phyloP scores from a whole-genome alignment of 2,329 filamentous ascomycete genomes.

The Lasiodiplodia citricola region DNA sequence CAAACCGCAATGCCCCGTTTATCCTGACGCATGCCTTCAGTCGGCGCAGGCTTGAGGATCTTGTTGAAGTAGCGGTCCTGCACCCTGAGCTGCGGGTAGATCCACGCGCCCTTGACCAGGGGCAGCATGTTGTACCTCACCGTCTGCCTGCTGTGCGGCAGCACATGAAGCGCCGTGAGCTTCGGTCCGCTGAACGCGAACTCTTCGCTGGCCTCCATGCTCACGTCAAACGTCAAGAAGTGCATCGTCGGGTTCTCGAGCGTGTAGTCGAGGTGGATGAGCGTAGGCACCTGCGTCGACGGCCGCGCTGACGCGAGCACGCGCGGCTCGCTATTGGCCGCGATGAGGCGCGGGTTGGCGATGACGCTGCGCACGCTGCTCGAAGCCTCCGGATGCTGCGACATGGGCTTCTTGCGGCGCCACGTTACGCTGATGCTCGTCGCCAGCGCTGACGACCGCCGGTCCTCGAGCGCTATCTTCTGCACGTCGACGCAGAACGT shows the following conservation, averaged over 20 bases:
- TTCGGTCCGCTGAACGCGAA: slow-evolving; percentile 95
- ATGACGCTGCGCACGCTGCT: slow-evolving; percentile 59
- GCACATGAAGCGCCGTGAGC: slow-evolving; percentile 75
- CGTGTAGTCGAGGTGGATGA: slow-evolving; percentile 62
- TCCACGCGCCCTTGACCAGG: slow-evolving; percentile 66
- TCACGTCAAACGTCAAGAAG: slow-evolving; percentile 89
- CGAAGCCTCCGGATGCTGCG: slow-evolving; percentile 36
- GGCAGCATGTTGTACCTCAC: slow-evolving; percentile 79
- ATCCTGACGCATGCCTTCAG: slow-evolving; percentile 66
- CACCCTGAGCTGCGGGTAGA: slow-evolving; percentile 75
- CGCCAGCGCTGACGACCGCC: slow-evolving; percentile 74
- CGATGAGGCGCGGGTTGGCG: slow-evolving; percentile 77
- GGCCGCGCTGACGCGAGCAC: slow-evolving; percentile 65
- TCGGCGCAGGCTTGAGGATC: slow-evolving; percentile 78
- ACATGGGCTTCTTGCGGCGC: slow-evolving; percentile 60
- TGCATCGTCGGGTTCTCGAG: slow-evolving; percentile 95
- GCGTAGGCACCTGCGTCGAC: slow-evolving; percentile 36
- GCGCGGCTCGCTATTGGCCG: slow-evolving; percentile 84
- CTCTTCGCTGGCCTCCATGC: slow-evolving; percentile 89
- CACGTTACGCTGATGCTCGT: slow-evolving; percentile 78
- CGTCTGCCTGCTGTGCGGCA: slow-evolving; percentile 78
- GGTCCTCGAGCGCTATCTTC: slow-evolving; percentile 81
- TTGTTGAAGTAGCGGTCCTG: slow-evolving; percentile 94
- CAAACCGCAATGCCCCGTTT: slow-evolving; percentile 57
- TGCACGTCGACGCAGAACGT: slow-evolving; percentile 76